Conservation (phyloP, 2,329 filamentous ascomycete genomes). For the Cladosporium sp. region DNA sequence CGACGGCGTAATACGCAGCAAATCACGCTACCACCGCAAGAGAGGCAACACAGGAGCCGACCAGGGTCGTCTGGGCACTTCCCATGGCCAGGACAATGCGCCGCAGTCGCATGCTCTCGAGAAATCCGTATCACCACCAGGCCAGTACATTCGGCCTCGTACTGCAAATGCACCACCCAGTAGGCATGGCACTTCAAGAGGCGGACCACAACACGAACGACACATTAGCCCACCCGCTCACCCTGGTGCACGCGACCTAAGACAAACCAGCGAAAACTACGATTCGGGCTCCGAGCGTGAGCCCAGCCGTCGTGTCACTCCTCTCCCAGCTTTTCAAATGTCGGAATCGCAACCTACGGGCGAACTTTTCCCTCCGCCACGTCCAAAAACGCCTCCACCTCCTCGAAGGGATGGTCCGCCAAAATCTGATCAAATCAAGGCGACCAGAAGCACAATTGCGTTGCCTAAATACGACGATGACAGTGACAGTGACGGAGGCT, state of each 20-base stretch:
- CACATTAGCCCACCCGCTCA: slow-evolving; percentile 14
- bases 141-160: slow-evolving; percentile 1
- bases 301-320: not conserved
- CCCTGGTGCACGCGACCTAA: not conserved
- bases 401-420: slow-evolving; percentile 32
- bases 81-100: slow-evolving; percentile 4
- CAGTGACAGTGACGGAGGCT: slow-evolving; percentile 32
- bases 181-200: slow-evolving; percentile 5
- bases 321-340: not conserved
- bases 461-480: slow-evolving; percentile 26
- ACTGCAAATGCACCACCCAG: slow-evolving; percentile 21
- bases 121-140: slow-evolving; percentile 1
- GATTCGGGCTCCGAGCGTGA: slow-evolving; percentile 3
- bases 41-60: slow-evolving; percentile 25
- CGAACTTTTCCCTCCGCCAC: slow-evolving; percentile 32
- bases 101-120: not conserved
- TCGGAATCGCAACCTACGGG: slow-evolving; percentile 25
- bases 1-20: slow-evolving; percentile 32
- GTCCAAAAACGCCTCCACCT: slow-evolving; percentile 24
- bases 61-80: not conserved
- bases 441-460: slow-evolving; percentile 35
- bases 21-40: slow-evolving; percentile 38
- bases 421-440: slow-evolving; percentile 35
- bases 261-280: not conserved
- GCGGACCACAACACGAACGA: not conserved